These are phyloP conservation scores for Circinella umbellata DNA, from an alignment of 371 early-diverging fungal genomes.

Conservation along the genomic window DNA sequence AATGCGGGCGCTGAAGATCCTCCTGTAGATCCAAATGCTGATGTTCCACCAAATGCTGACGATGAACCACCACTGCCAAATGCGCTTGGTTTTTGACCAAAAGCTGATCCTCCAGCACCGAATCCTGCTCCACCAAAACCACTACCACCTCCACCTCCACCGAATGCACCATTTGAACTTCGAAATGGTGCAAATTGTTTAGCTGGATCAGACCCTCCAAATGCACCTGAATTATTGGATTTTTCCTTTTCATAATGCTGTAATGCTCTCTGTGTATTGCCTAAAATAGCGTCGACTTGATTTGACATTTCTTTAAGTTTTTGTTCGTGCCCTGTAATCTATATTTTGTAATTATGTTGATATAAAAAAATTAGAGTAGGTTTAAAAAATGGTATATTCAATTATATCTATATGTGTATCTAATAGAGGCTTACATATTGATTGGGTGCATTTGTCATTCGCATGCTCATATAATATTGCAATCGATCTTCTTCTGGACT, in stretches of 20 bases:
- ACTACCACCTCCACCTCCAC: constrained; percentile 9
- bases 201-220: constrained; percentile 28
- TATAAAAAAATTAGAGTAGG: too few species aligned
- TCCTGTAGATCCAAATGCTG: not conserved
- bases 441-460: constrained; percentile 31
- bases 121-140: constrained; percentile 16
- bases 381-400: not conserved
- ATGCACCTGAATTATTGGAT: constrained; percentile 26
- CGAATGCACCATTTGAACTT: constrained; percentile 19
- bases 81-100: constrained; percentile 17
- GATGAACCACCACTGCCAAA: constrained; percentile 19
- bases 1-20: constrained; percentile 12
- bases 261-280: constrained; percentile 36
- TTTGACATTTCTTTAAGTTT: constrained; percentile 28
- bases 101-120: constrained; percentile 16
- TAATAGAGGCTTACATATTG: constrained; percentile 39
- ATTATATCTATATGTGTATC: not conserved
- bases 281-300: constrained; percentile 41
- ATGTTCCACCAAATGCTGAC: constrained; percentile 26
- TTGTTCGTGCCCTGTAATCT: constrained; percentile 37
- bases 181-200: constrained; percentile 41
- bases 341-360: too few species aligned
- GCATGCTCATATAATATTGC: constrained; percentile 50
- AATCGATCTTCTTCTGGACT: constrained; percentile 65
- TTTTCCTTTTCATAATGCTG: constrained; percentile 48